A percentile compares a stretch with the other conserved stretches of the same genome.
phyloP scores from a whole-genome alignment of 2,329 filamentous ascomycete genomes.

The Tolypocladium endophyticum region DNA sequence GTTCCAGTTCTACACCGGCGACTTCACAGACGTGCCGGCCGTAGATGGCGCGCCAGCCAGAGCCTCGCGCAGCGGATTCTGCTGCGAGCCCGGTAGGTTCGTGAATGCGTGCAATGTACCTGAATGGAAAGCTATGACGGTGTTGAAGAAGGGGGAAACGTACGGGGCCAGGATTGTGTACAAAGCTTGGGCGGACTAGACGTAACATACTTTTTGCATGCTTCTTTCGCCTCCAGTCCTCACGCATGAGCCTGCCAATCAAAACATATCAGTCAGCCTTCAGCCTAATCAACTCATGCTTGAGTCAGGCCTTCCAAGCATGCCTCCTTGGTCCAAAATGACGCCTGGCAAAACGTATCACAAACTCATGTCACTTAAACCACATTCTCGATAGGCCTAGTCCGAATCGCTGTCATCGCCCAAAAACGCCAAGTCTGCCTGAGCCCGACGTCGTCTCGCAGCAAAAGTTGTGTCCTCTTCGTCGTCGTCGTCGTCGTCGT shows the following conservation, averaged over 20 bases:
- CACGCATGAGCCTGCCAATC: not conserved
- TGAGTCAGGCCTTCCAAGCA: not conserved
- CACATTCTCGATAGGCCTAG: conserved; percentile 8
- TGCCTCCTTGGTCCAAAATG: not conserved
- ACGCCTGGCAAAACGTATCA: not conserved
- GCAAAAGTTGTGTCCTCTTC: conserved; percentile 25
- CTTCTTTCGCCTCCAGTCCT: not conserved
- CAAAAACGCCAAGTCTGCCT: conserved; percentile 52
- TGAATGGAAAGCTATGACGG: conserved; percentile 66
- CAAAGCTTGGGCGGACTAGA: conserved; percentile 67
- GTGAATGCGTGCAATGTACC: conserved; percentile 80
- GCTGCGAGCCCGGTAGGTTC: conserved; percentile 83
- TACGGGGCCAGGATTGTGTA: conserved; percentile 80
- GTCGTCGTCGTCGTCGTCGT: conserved; percentile 10
- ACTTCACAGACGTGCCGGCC: conserved; percentile 67
- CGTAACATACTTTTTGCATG: not conserved
- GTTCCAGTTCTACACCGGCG: conserved; percentile 95
- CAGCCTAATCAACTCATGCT: not conserved
- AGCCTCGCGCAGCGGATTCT: conserved; percentile 66
- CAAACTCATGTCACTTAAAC: not conserved
- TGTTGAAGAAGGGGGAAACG: conserved; percentile 74
- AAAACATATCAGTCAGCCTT: not conserved
- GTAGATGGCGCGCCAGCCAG: conserved; percentile 53
- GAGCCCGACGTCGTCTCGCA: conserved; percentile 35
- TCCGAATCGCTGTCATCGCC: conserved; percentile 60